Percentiles rank a stretch among this genome's conserved stretches.
Evolutionary conservation across 2,329 filamentous ascomycete species (phyloP).

Genomic region (Leptographium procerum): DNA sequence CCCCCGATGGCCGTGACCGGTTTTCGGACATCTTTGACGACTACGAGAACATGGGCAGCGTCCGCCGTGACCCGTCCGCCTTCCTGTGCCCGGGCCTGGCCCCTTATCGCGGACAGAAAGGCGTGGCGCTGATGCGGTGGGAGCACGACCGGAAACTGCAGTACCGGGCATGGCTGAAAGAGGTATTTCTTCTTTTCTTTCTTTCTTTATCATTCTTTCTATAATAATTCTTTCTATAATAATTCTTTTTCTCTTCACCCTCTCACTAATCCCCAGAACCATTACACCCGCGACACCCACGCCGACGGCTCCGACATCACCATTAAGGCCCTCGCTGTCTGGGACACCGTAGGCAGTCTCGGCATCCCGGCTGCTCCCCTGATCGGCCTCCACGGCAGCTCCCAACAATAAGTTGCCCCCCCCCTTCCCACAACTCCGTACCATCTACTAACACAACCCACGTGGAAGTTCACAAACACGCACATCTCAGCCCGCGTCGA

Average conservation of each 20-base stretch:
- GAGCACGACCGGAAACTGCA: constrained; percentile 20
- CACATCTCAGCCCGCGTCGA: constrained; percentile 28
- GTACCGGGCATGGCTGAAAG: constrained; percentile 26
- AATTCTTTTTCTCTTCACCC: not conserved
- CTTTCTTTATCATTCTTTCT: not conserved
- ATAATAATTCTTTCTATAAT: no score
- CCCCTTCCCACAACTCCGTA: not conserved
- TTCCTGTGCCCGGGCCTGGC: constrained; percentile 16
- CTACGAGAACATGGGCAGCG: constrained; percentile 22
- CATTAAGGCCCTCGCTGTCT: constrained; percentile 36
- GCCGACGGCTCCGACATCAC: constrained; percentile 23
- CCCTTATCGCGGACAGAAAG: constrained; percentile 15
- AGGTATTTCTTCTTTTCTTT: constrained; percentile 11
- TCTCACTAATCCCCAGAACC: constrained; percentile 13
- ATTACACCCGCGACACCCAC: constrained; percentile 25
- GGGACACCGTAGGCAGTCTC: constrained; percentile 36
- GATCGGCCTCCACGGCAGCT: constrained; percentile 24
- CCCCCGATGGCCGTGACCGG: constrained; percentile 26
- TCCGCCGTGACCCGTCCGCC: constrained; percentile 10
- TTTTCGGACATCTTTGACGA: constrained; percentile 31
- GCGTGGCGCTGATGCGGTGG: constrained; percentile 20
- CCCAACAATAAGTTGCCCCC: constrained; percentile 19
- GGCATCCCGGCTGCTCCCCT: constrained; percentile 30
- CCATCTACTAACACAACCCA: not conserved
- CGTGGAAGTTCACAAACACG: constrained; percentile 29